Evolutionary conservation across 2,329 filamentous ascomycete species (phyloP).

Genomic region (Didymella pomorum): DNA sequence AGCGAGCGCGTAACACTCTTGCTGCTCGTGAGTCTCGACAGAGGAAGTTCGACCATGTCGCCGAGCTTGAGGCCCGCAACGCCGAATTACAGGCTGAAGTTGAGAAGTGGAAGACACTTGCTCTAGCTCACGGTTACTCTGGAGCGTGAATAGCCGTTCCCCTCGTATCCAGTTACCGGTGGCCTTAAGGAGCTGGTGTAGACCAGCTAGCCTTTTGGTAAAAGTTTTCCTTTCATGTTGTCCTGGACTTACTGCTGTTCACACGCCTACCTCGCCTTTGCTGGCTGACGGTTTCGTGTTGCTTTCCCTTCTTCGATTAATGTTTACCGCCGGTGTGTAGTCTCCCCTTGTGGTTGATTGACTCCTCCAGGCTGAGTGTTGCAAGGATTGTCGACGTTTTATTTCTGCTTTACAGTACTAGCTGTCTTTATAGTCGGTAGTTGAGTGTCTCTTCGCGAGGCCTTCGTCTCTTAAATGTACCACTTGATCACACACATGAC

Average conservation of each 20-base stretch:
- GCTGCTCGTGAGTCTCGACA: conserved; percentile 92
- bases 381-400: conserved; percentile 19
- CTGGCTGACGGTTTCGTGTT: conserved; percentile 23
- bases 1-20: conserved; percentile 92
- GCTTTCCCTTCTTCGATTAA: conserved; percentile 23
- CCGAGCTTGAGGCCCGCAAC: conserved; percentile 77
- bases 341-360: conserved; percentile 48
- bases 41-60: conserved; percentile 80
- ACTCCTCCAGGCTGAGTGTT: conserved; percentile 46
- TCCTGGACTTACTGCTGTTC: conserved; percentile 16
- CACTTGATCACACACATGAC: conserved; percentile 6
- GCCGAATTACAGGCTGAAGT: conserved; percentile 67
- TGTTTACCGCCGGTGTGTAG: conserved; percentile 42
- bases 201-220: conserved; percentile 37
- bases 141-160: conserved; percentile 45
- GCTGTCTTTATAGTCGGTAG: conserved; percentile 7
- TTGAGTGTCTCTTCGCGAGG: not conserved
- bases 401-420: not conserved
- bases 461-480: conserved; percentile 13
- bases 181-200: conserved; percentile 50
- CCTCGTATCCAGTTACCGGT: conserved; percentile 40
- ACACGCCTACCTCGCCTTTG: conserved; percentile 22
- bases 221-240: conserved; percentile 34
- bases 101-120: conserved; percentile 54
- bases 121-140: conserved; percentile 49